Percentiles rank a stretch among this genome's conserved stretches.
These are phyloP conservation scores for Apiotrichum gracile DNA, from an alignment of 1,284 basidiomycete genomes.

Conservation along the genomic window DNA sequence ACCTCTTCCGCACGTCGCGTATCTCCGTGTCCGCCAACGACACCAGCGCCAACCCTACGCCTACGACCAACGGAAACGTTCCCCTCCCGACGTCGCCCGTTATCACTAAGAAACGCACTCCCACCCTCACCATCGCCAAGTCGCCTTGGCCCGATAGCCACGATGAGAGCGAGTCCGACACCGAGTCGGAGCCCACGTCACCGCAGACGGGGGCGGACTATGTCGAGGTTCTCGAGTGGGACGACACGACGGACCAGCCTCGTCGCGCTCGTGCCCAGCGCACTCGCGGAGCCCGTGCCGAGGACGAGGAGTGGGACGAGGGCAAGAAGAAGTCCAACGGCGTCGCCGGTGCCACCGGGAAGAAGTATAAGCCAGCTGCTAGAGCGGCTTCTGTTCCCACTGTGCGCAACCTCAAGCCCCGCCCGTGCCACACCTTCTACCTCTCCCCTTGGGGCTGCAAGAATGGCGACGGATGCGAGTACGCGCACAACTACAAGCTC, in stretches of 20 bases:
- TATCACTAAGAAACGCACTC: neutral
- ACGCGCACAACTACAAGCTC: slow-evolving; percentile 36
- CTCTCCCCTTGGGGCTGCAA: slow-evolving; percentile 30
- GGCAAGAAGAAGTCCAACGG: slow-evolving; percentile 3
- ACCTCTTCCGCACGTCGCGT: slow-evolving; percentile 59
- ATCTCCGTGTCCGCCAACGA: slow-evolving; percentile 18
- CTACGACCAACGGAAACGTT: too few species aligned
- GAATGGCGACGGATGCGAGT: slow-evolving; percentile 34
- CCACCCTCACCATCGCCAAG: neutral
- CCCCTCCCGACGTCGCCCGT: neutral
- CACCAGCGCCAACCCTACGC: neutral
- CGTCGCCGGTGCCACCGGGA: neutral
- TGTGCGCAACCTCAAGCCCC: slow-evolving; percentile 19
- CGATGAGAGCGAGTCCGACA: neutral
- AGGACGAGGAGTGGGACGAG: slow-evolving; percentile 10
- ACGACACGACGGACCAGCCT: neutral
- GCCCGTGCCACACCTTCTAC: slow-evolving; percentile 21
- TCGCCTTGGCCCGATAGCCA: neutral
- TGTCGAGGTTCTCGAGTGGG: slow-evolving; percentile 16
- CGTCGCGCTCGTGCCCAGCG: neutral
- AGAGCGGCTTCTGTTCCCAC: slow-evolving; percentile 10
- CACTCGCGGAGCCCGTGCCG: slow-evolving; percentile 26
- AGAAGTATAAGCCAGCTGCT: slow-evolving; percentile 10
- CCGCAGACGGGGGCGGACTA: neutral
- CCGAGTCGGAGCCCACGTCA: neutral